Conservation (phyloP, 2,329 filamentous ascomycete genomes). For the Diaporthe sp. region DNA sequence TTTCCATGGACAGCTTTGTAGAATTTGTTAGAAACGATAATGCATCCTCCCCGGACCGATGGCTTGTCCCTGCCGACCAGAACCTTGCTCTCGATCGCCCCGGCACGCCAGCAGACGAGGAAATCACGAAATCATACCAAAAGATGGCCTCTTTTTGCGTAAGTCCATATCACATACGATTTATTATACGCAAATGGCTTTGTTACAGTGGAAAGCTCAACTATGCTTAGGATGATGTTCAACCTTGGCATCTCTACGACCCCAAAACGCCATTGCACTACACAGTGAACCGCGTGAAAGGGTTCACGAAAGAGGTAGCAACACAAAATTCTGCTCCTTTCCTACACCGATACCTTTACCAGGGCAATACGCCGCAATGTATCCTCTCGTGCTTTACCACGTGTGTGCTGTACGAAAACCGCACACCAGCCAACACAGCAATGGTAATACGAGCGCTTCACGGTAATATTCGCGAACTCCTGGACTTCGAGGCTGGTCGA, state of each 20-base stretch:
- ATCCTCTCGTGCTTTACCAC: slow-evolving; percentile 48
- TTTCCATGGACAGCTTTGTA: not conserved
- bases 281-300: not conserved
- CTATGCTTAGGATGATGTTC: not conserved
- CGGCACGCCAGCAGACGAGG: slow-evolving; percentile 1
- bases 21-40: not conserved
- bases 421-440: slow-evolving; percentile 45
- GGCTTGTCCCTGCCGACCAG: not conserved
- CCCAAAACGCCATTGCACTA: not conserved
- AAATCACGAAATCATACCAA: not conserved
- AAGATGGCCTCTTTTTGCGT: slow-evolving; percentile 12
- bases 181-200: accelerated
- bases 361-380: not conserved
- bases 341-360: slow-evolving; percentile 1
- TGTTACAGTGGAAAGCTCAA: not conserved
- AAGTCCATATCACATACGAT: not conserved
- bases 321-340: not conserved
- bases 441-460: slow-evolving; percentile 47
- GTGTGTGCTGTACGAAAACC: slow-evolving; percentile 47
- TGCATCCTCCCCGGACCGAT: not conserved
- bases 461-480: not conserved
- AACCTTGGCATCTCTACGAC: slow-evolving; percentile 16
- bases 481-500: not conserved
- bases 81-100: not conserved
- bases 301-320: not conserved